Base-by-base conservation (phyloP, 192 early-diverging fungal genomes). In the Helicostylum pulchrum region DNA sequence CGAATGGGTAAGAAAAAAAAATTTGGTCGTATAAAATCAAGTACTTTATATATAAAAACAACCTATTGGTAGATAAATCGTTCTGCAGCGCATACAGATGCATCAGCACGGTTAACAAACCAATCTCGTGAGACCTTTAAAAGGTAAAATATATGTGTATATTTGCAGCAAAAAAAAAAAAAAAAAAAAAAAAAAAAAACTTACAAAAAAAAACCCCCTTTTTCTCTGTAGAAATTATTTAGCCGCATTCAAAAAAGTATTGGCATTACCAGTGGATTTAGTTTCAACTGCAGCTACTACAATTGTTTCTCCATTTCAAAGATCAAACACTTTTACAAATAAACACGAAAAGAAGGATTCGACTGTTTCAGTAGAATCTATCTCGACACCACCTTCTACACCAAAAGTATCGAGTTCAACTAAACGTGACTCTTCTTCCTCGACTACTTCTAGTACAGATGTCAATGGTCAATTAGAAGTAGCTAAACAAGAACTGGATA, bases 401-500 rank as follows among this genome's bases (percentile, higher is more conserved):
- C 66, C 71, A 14, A 54, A 49, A 44, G 43, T 26, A 23, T 64
- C 55, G 9, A 54, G 45, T 15, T 45, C 42, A 6, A 23, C 17
- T 44, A 59, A 39, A 7, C 36, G 12, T 8, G 43, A 21, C 9
- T 30, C 21, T 11, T 19, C 12, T 14, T 68, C 30, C 0, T 59
- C 56, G 7, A 39, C 54, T 20, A 0, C 19, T 1, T 26, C 36
- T 14, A 51, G 63, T 34, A 77, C 76, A 7, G 86, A 86, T 59
- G 72, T 75, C 0, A 81, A 79, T 30, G 81, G 78, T 44, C 62
- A 83, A 64, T 59, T 88, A 32, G 83, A 88, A 53, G 76, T 81
- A 59, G 83, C 82, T 36, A 74, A 77, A 44, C 66, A 70, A 34
- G 67, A 78, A 61, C 57, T 78, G 15, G 80, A 85, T 34, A 65